These are phyloP conservation scores for Bertia moriformis DNA, from an alignment of 2,329 filamentous ascomycete genomes.

Conservation along the genomic window DNA sequence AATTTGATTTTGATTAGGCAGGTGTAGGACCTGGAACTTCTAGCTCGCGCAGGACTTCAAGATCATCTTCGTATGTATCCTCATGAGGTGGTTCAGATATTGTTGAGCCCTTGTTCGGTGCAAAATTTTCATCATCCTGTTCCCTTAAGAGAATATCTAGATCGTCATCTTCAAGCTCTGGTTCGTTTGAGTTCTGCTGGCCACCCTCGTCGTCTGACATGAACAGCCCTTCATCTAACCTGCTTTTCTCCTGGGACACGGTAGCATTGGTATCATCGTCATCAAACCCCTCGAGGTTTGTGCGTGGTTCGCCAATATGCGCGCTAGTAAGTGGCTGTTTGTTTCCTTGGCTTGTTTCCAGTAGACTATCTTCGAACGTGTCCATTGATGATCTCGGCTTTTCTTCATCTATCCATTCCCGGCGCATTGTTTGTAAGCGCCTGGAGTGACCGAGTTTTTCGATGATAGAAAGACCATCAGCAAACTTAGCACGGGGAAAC, in stretches of 20 bases:
- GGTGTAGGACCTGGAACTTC: no score
- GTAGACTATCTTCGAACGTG: neutral
- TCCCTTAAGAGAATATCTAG: constrained; percentile 34
- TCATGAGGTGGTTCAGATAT: no score
- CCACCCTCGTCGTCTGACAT: neutral
- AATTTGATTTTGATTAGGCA: no score
- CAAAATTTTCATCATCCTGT: constrained; percentile 14
- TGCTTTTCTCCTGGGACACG: no score
- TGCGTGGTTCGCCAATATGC: no score
- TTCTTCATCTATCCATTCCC: constrained; percentile 47
- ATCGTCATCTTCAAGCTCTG: constrained; percentile 16
- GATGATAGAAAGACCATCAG: constrained; percentile 45
- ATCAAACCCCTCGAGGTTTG: no score
- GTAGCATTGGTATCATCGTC: no score
- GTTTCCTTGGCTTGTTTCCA: no score
- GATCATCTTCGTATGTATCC: no score
- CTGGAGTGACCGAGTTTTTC: constrained; percentile 52
- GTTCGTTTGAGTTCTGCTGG: constrained; percentile 1
- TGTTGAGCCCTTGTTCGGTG: no score
- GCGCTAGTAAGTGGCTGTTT: no score
- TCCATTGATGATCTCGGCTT: constrained; percentile 12
- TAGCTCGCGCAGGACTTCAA: no score
- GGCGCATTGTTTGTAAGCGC: constrained; percentile 43
- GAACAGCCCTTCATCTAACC: neutral
- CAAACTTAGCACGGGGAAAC: constrained; percentile 51